Percentiles rank a stretch among this genome's conserved stretches.
Conservation (phyloP, 73 alveolate species). For the Symbiodinium pilosum region DNA sequence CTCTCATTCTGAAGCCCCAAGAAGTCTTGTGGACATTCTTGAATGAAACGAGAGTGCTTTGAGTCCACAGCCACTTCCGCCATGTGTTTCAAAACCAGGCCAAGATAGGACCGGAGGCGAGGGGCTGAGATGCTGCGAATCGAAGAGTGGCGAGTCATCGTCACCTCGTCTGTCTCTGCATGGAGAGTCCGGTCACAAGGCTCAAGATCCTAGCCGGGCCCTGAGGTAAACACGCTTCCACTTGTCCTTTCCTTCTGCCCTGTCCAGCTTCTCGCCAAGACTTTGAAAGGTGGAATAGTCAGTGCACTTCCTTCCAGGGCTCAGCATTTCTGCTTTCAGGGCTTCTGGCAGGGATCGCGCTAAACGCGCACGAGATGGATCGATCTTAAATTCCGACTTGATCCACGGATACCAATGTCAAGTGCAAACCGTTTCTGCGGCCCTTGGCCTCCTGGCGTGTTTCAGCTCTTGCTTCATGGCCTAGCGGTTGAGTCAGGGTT, state of each 20-base stretch:
- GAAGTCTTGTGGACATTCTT: not conserved
- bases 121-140: conserved; percentile 49
- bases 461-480: not conserved
- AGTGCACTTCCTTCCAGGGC: conserved; percentile 33
- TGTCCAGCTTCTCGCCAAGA: conserved; percentile 67
- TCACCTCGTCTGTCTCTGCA: conserved; percentile 37
- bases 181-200: too few relatives aligned
- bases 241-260: conserved; percentile 66
- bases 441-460: not conserved
- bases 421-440: too few relatives aligned
- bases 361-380: too few relatives aligned
- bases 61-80: not conserved
- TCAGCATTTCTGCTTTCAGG: too few relatives aligned
- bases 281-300: conserved; percentile 48
- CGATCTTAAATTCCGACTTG: too few relatives aligned
- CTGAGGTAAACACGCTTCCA: conserved; percentile 65
- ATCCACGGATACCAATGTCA: too few relatives aligned
- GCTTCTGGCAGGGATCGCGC: too few relatives aligned
- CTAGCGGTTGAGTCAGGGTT: too few relatives aligned
- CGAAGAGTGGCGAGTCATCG: conserved; percentile 53
- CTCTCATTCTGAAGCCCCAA: not conserved
- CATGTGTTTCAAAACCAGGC: not conserved
- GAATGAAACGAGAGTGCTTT: too few relatives aligned
- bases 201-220: too few relatives aligned
- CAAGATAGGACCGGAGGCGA: not conserved